Conservation (phyloP, 164 flowering plant species). For the Liriodendron chinense region DNA sequence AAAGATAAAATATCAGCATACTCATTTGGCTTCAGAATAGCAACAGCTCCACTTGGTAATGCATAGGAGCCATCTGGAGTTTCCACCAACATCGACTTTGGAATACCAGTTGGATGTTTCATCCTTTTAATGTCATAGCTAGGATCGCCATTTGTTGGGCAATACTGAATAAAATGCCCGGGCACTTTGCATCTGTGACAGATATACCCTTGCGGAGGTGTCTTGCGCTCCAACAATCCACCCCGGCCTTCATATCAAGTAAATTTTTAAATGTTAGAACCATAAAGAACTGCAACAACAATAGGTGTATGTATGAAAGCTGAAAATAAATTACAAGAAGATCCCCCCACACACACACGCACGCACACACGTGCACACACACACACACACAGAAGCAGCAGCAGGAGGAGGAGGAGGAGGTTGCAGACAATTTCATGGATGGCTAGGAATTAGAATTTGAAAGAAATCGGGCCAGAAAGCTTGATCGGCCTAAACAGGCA, state of each 20-base stretch:
- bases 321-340: background rate
- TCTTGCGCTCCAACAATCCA: conserved; percentile 62
- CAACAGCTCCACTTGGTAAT: background rate
- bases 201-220: conserved; percentile 87
- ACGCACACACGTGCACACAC: no score
- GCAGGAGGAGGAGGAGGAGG: no score
- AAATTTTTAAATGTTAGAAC: background rate
- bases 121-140: conserved; percentile 66
- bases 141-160: conserved; percentile 97
- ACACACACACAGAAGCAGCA: no score
- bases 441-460: background rate
- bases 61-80: conserved; percentile 2
- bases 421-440: no score
- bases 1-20: conserved; percentile 26
- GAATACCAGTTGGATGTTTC: conserved; percentile 56
- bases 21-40: conserved; percentile 85
- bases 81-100: background rate
- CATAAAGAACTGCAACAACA: background rate
- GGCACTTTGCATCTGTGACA: conserved; percentile 94
- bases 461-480: background rate
- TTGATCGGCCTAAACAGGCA: no score
- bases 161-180: conserved; percentile 97
- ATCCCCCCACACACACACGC: no score
- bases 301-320: background rate
- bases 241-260: conserved; percentile 30